A percentile compares a stretch with the other conserved stretches of the same genome.
Conservation (phyloP, 2,329 filamentous ascomycete species). For the Epichloe aotearoae region DNA sequence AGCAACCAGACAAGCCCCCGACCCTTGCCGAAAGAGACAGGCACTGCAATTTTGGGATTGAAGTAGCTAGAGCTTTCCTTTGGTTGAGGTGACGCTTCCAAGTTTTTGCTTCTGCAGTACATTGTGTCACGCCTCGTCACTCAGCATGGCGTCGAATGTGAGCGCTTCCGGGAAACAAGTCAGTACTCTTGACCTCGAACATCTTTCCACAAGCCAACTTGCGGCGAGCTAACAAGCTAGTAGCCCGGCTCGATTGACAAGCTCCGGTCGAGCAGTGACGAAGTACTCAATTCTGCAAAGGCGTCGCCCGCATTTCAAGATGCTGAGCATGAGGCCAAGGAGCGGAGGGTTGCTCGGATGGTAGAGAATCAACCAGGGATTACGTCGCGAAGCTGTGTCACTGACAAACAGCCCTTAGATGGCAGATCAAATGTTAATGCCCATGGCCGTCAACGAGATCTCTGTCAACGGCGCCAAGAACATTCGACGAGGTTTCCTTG, state of each 20-base stretch:
- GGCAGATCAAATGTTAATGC: conserved; percentile 67
- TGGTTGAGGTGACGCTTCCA: neutral
- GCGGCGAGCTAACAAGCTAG: neutral
- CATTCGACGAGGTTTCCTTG: conserved; percentile 73
- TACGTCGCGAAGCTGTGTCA: neutral
- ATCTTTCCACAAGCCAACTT: neutral
- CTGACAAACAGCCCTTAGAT: conserved; percentile 18
- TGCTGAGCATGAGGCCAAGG: conserved; percentile 26
- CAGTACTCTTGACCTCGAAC: conserved; percentile 4
- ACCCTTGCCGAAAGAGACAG: neutral
- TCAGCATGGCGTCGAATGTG: conserved; percentile 20
- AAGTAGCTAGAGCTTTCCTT: neutral
- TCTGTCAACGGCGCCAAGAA: conserved; percentile 70
- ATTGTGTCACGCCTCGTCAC: neutral
- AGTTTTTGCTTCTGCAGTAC: neutral
- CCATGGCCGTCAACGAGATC: conserved; percentile 77
- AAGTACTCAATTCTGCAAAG: conserved; percentile 26
- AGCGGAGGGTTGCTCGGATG: conserved; percentile 25
- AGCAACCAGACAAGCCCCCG: neutral
- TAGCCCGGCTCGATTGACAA: conserved; percentile 26
- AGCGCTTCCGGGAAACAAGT: conserved; percentile 18
- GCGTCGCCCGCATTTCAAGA: conserved; percentile 22
- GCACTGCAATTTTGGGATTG: neutral
- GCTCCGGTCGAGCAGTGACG: conserved; percentile 24
- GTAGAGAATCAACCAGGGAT: conserved; percentile 11